Evolutionary conservation across 495 filamentous ascomycete genomes (phyloP), one percentile per base, ranked within the genome.

Genomic region (Evansstolkia leycettana): DNA sequence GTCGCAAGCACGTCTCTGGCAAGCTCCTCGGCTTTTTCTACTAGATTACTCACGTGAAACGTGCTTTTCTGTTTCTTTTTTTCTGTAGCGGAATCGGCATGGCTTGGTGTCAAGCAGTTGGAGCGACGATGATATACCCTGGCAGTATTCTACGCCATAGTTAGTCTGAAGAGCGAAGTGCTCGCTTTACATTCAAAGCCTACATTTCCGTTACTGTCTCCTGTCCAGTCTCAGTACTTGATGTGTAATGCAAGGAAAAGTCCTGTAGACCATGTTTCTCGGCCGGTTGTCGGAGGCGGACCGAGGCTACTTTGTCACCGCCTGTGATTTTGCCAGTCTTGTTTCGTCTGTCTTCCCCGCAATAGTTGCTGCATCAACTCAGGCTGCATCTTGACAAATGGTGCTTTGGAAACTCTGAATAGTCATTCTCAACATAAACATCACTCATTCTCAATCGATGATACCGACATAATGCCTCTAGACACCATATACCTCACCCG

Each of bases 1-100:
- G 90, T 58, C 74, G 90, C 64, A 95, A 95, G 75, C 90, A 96
- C 71, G 84, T 89, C 57, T 76, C 85, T 50, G 88, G 88, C 64
- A 94, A 94, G 76, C 84, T 94, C 65, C 75, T 92, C 47, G 86
- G 86, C 42, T 94, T 94, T 79, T 92, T 94, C 75, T 92, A 94
- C 72, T 92, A 86, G 67, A 63, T 29, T 29, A n/a, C 11, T 5
- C 10, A 15, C 10, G 46, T 52, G 58, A 60, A 60, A 53, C 17
- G 39, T 41, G 48, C 48, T 28, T 43, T 47, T 37, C 45, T 49
- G 23, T 41, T 41, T 50, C 48, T 28, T 43, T 47, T 37, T 46
- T 49, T 51, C 24, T 15, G 12, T 19, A 36, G 28, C 32, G 26
- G 28, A 25, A 17, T 28, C 16, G 34, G n/a, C 10, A 19, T 17